Evolutionary conservation across 225 moss, liverwort and hornwort genomes (phyloP).

Genomic region (Sphagnum contortum): DNA sequence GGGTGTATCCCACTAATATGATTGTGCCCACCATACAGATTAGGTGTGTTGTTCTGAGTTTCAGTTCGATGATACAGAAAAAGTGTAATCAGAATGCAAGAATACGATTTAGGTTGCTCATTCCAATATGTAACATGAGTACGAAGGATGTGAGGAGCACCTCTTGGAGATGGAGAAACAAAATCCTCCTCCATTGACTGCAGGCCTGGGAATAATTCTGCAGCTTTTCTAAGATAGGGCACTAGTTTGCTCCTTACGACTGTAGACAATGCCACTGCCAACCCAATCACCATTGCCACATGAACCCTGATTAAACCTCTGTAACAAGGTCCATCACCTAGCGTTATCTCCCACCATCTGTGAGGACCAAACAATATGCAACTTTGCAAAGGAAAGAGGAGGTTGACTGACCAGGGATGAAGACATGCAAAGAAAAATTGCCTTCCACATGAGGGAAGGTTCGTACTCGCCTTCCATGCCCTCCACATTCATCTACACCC

Average conservation of each 20-base stretch:
- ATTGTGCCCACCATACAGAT: no score
- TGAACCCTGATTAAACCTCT: neutral
- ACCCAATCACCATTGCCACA: neutral
- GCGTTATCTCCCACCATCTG: no score
- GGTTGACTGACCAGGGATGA: constrained; percentile 63
- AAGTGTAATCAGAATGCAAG: no score
- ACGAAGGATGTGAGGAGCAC: no score
- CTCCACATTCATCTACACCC: constrained; percentile 26
- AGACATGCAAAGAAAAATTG: constrained; percentile 84
- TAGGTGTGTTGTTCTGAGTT: no score
- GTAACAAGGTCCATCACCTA: neutral
- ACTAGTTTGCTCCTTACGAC: constrained; percentile 39
- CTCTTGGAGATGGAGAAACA: no score
- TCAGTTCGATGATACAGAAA: no score
- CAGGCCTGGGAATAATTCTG: constrained; percentile 41
- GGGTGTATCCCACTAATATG: no score
- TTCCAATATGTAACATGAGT: no score
- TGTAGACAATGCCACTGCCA: constrained; percentile 67
- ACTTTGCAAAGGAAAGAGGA: no score
- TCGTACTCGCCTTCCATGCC: constrained; percentile 61
- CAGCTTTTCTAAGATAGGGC: constrained; percentile 50
- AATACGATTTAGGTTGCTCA: no score
- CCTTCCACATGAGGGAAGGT: constrained; percentile 86
- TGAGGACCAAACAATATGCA: no score
- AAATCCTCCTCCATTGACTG: constrained; percentile 50